Base-by-base conservation (phyloP, 176 grass and related monocot species). In the Bothriochloa decipiens region DNA sequence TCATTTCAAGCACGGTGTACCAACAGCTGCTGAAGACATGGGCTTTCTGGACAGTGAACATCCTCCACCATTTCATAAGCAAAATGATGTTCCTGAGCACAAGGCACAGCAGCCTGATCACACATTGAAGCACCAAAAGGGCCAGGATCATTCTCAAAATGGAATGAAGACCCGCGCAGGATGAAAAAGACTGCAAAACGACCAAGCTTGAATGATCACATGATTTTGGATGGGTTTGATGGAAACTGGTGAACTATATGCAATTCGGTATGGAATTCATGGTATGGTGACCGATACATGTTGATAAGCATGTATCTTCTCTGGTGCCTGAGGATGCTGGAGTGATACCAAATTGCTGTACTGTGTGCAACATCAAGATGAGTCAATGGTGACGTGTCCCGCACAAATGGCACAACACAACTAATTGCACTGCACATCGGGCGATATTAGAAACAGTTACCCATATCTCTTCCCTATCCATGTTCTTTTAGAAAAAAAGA, bases 1-100 rank as follows among this genome's bases (percentile, higher is more conserved):
- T 22, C 60, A 46, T n/a, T 36, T 58, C 63, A 62, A 86, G 57
- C 76, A 87, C n/a, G 86, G 83, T 66, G 62, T 84, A 39, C 50
- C 40, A 75, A 65, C 64, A 8, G 75, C 68, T 75, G 36, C 29
- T 50, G 75, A 92, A 87, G 90, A 88, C 76, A 89, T 47, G 12
- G 85, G 82, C 16, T 63, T 91, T 77, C 64, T 76, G 15, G 71
- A 86, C 16, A 84, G 67, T 36, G 76, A 85, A 46, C 25, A 57
- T 11, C 64, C 77, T 33, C 72, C 68, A 42, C 68, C 86, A 65
- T 57, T 27, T 25, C 18, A 81, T n/a, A 89, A 83, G 81, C 90
- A 61, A 74, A 79, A 47, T 41, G 64, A 75, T 85, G 71, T 29
- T 76, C 17, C 28, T 20, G 62, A 76, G 63, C 47, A 17, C 20